A percentile compares a stretch with the other conserved stretches of the same genome.
phyloP scores from a whole-genome alignment of 2,329 filamentous ascomycete genomes.

The Curvularia sp. region DNA sequence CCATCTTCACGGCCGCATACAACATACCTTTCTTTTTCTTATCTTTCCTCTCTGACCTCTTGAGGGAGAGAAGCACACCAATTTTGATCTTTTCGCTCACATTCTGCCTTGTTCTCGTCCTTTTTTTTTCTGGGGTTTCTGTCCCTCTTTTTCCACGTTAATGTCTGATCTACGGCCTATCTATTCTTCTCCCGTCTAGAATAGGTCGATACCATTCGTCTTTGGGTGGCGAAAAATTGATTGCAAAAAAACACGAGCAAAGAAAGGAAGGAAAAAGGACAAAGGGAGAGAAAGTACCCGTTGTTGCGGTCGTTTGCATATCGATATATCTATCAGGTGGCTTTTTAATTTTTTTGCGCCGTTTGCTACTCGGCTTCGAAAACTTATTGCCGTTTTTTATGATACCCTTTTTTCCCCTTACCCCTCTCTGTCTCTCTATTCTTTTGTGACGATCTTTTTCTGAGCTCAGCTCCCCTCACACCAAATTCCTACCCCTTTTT shows the following conservation, averaged over 20 bases:
- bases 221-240: background rate
- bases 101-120: background rate
- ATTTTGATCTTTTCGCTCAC: background rate
- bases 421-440: no score
- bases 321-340: background rate
- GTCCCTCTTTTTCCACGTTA: background rate
- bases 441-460: conserved; percentile 1
- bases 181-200: background rate
- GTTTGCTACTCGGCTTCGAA: background rate
- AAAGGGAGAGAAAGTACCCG: background rate
- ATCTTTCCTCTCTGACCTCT: background rate
- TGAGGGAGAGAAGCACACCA: background rate
- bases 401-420: background rate
- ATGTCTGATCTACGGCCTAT: conserved; percentile 4
- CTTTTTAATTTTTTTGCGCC: background rate
- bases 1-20: conserved; percentile 7
- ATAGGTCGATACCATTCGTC: background rate
- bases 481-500: background rate
- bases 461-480: background rate
- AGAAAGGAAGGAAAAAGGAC: background rate
- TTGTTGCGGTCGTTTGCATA: conserved; percentile 1
- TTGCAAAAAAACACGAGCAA: background rate
- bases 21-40: background rate
- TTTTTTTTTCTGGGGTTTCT: background rate
- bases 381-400: conserved; percentile 6